Conservation (phyloP, 306 rosid species). For the Ceratonia siliqua region DNA sequence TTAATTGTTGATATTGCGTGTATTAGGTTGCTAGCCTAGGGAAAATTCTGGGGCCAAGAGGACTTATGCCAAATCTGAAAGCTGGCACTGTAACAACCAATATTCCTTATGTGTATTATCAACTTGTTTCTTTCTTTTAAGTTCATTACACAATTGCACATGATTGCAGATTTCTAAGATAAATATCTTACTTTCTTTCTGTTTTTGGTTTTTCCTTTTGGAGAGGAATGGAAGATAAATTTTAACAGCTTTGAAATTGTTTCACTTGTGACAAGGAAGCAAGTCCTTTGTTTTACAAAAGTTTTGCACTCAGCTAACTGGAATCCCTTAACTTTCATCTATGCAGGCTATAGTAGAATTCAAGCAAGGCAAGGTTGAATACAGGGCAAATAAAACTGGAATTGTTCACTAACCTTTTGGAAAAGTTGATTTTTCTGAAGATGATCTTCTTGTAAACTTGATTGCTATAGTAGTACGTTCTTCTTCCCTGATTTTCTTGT, state of each 20-base stretch:
- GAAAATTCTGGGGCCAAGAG: slow-evolving; percentile 74
- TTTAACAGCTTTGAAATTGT: neutral
- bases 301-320: neutral
- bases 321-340: slow-evolving; percentile 1
- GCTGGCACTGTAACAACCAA: slow-evolving; percentile 72
- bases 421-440: slow-evolving; percentile 79
- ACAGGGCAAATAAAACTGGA: slow-evolving; percentile 95
- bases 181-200: neutral
- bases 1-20: slow-evolving; percentile 17
- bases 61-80: slow-evolving; percentile 75
- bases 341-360: slow-evolving; percentile 93
- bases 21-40: slow-evolving; percentile 70
- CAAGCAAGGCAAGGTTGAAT: slow-evolving; percentile 94
- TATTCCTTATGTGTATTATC: slow-evolving; percentile 59
- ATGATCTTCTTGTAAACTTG: slow-evolving; percentile 81
- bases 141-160: neutral
- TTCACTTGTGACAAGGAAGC: neutral
- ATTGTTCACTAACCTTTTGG: slow-evolving; percentile 91
- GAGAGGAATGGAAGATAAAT: neutral
- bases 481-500: slow-evolving; percentile 10
- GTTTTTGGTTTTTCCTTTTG: neutral
- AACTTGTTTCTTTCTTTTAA: neutral
- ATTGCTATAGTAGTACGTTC: slow-evolving; percentile 77
- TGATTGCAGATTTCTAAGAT: neutral
- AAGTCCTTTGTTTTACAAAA: neutral